phyloP scores from a whole-genome alignment of 352 stramenopile species.

The Pythium pyrilobum region DNA sequence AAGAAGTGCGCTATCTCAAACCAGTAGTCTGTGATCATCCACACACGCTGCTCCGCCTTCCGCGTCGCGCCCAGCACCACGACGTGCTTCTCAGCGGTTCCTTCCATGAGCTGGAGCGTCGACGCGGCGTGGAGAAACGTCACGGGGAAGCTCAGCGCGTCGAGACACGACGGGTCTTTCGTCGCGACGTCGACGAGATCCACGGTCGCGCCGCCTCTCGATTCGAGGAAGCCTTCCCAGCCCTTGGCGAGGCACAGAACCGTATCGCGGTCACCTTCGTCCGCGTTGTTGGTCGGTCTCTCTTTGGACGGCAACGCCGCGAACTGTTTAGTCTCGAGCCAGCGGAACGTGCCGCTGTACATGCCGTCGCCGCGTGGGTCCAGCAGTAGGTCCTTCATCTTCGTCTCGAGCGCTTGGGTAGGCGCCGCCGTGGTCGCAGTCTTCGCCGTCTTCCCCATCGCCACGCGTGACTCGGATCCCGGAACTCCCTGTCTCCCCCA shows the following conservation, averaged over 20 bases:
- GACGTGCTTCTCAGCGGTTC: conserved; percentile 18
- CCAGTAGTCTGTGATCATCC: conserved; percentile 66
- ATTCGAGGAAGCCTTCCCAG: conserved; percentile 51
- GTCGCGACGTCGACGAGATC: conserved; percentile 36
- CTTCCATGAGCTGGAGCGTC: conserved; percentile 26
- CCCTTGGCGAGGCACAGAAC: conserved; percentile 23
- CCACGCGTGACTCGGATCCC: background rate
- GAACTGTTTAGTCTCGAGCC: conserved; percentile 61
- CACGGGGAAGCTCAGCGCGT: conserved; percentile 69
- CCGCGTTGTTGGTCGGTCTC: background rate
- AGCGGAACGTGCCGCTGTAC: conserved; percentile 80
- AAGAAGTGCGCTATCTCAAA: conserved; percentile 42
- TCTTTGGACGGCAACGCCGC: conserved; percentile 25
- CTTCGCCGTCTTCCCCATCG: conserved; percentile 6
- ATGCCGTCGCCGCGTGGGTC: conserved; percentile 66
- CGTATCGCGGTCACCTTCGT: background rate
- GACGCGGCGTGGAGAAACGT: conserved; percentile 45
- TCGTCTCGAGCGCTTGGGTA: background rate
- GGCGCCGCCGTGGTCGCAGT: conserved; percentile 1
- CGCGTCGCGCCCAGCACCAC: conserved; percentile 54
- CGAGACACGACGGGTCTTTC: conserved; percentile 61
- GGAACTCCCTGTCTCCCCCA: conserved; percentile 2
- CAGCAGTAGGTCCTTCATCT: conserved; percentile 41
- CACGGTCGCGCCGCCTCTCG: conserved; percentile 13
- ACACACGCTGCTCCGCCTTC: conserved; percentile 72